These are phyloP conservation scores for Hawksworthiomyces lignivorus DNA, from an alignment of 2,329 filamentous ascomycete species.

Conservation along the genomic window DNA sequence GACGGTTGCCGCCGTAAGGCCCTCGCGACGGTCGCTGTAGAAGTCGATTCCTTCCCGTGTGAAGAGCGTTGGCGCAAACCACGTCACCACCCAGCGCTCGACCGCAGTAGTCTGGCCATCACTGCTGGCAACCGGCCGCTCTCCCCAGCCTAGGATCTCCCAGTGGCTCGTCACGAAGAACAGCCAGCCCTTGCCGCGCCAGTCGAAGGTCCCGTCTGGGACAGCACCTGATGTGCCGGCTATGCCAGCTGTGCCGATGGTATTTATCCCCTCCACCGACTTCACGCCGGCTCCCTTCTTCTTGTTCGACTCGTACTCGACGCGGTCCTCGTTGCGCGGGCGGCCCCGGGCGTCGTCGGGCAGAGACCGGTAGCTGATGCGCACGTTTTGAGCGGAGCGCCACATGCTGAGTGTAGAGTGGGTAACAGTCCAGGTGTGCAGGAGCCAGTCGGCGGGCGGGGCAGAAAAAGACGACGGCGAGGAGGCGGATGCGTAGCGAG, in stretches of 20 bases:
- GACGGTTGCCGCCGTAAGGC: constrained; percentile 46
- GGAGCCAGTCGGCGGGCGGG: constrained; percentile 52
- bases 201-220: constrained; percentile 51
- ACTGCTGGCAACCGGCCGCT: constrained; percentile 33
- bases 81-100: constrained; percentile 71
- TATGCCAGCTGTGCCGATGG: constrained; percentile 24
- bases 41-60: constrained; percentile 76
- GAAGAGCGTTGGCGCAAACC: constrained; percentile 76
- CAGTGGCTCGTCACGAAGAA: constrained; percentile 67
- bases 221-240: constrained; percentile 18
- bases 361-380: constrained; percentile 64
- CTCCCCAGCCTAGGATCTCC: constrained; percentile 74
- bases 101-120: background rate
- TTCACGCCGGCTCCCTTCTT: constrained; percentile 40
- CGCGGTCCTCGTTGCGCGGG: constrained; percentile 59
- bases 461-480: constrained; percentile 26
- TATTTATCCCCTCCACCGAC: constrained; percentile 57
- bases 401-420: constrained; percentile 75
- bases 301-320: constrained; percentile 56
- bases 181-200: constrained; percentile 71
- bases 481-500: constrained; percentile 33
- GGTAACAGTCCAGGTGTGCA: constrained; percentile 64
- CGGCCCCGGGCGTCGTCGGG: constrained; percentile 19
- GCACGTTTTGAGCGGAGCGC: constrained; percentile 70
- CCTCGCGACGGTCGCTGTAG: constrained; percentile 57